A percentile compares a stretch with the other conserved stretches of the same genome.
Conservation (phyloP, 257 asterid species). For the Nicotiana otophora region DNA sequence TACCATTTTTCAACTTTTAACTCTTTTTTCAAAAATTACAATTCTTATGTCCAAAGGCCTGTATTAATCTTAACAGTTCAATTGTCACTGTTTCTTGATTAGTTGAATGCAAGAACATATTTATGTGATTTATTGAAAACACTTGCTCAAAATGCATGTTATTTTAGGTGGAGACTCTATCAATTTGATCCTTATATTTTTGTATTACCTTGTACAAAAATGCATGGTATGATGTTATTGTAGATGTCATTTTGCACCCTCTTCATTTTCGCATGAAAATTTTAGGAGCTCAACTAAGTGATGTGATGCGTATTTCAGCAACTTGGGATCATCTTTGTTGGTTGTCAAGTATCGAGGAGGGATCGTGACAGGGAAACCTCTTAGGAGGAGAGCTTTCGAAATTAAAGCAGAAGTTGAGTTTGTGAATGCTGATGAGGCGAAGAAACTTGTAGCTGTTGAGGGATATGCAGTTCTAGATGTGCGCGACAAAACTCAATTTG, state of each 20-base stretch:
- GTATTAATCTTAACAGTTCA: not conserved
- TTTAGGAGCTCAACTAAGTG: not conserved
- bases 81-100: not conserved
- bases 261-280: not conserved
- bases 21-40: too few relatives aligned
- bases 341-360: constrained; percentile 30
- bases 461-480: constrained; percentile 77
- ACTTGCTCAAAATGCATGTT: too few relatives aligned
- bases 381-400: constrained; percentile 24
- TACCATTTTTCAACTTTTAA: too few relatives aligned
- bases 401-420: constrained; percentile 59
- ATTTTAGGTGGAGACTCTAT: too few relatives aligned
- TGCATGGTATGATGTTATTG: not conserved
- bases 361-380: constrained; percentile 14
- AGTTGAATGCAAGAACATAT: not conserved
- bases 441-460: constrained; percentile 61
- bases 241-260: not conserved
- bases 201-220: too few relatives aligned
- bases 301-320: constrained; percentile 44
- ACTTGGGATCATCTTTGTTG: constrained; percentile 37
- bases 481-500: constrained; percentile 69
- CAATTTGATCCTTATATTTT: too few relatives aligned
- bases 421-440: constrained; percentile 66
- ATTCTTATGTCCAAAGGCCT: too few relatives aligned
- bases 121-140: too few relatives aligned